These are phyloP conservation scores for Rhodamnia argentea DNA, from an alignment of 345 rosid species.

Conservation along the genomic window DNA sequence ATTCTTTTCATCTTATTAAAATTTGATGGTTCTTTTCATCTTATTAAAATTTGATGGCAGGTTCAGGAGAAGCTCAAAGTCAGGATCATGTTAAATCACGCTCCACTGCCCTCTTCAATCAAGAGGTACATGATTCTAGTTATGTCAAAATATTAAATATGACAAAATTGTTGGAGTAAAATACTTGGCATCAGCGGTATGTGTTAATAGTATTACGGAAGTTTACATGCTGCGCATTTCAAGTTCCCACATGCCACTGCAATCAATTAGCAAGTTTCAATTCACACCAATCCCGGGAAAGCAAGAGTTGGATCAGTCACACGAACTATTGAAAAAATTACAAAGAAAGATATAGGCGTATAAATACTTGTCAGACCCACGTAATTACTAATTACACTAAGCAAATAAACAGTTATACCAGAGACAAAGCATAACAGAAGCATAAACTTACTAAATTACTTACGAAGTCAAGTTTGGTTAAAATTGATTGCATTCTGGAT, in stretches of 20 bases:
- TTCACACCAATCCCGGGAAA: not conserved
- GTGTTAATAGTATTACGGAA: not conserved
- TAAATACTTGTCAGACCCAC: no score
- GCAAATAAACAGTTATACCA: not conserved
- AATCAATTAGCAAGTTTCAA: not conserved
- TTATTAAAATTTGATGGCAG: no score
- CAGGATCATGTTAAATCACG: no score
- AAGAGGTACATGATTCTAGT: no score
- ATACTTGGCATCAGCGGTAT: not conserved
- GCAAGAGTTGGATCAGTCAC: not conserved
- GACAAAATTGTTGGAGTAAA: fast-evolving
- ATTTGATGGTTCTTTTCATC: no score
- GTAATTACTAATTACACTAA: no score
- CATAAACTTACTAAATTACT: no score
- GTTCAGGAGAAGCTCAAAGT: no score
- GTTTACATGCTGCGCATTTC: not conserved
- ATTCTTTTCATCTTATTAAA: no score
- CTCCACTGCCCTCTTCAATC: no score
- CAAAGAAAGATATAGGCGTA: not conserved
- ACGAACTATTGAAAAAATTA: not conserved
- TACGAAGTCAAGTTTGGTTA: no score
- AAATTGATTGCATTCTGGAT: no score
- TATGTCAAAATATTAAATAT: not conserved
- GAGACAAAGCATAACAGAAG: not conserved
- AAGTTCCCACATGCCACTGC: not conserved